Evolutionary conservation across 2,329 filamentous ascomycete species (phyloP).

Genomic region (Aspergillus nomiae): DNA sequence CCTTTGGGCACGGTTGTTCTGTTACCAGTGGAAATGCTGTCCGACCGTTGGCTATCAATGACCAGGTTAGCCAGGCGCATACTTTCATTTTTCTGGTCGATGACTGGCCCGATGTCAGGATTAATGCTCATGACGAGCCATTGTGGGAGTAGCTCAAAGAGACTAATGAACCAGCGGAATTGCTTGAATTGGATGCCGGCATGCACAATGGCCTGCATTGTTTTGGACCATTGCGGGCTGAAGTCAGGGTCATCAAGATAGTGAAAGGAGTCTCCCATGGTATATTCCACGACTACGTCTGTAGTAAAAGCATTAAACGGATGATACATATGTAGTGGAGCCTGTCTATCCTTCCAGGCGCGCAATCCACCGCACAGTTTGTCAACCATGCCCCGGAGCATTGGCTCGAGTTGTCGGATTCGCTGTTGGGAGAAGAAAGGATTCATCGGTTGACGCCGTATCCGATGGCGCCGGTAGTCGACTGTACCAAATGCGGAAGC

Average conservation of each 20-base stretch:
- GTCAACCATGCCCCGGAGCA: constrained; percentile 24
- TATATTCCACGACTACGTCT: constrained; percentile 51
- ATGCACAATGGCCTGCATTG: constrained; percentile 27
- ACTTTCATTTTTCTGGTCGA: no score
- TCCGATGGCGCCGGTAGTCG: constrained; percentile 35
- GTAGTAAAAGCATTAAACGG: constrained; percentile 46
- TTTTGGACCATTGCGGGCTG: constrained; percentile 27
- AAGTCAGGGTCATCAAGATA: constrained; percentile 37
- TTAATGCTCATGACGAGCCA: constrained; percentile 21
- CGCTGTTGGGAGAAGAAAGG: constrained; percentile 37
- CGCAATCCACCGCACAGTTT: constrained; percentile 28
- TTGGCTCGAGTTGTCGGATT: constrained; percentile 28
- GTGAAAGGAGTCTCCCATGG: constrained; percentile 32
- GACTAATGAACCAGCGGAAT: constrained; percentile 22
- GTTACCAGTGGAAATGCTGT: no score
- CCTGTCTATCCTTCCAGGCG: constrained; percentile 17
- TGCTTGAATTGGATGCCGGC: constrained; percentile 23
- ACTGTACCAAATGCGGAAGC: constrained; percentile 34
- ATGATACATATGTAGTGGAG: constrained; percentile 26
- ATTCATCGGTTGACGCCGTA: constrained; percentile 35
- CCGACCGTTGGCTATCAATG: no score
- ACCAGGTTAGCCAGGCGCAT: no score
- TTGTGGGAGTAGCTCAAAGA: constrained; percentile 25
- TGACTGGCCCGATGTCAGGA: constrained; percentile 19
- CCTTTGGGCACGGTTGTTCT: no score